Base-by-base conservation (phyloP, 306 rosid genomes). In the Glycyrrhiza uralensis region DNA sequence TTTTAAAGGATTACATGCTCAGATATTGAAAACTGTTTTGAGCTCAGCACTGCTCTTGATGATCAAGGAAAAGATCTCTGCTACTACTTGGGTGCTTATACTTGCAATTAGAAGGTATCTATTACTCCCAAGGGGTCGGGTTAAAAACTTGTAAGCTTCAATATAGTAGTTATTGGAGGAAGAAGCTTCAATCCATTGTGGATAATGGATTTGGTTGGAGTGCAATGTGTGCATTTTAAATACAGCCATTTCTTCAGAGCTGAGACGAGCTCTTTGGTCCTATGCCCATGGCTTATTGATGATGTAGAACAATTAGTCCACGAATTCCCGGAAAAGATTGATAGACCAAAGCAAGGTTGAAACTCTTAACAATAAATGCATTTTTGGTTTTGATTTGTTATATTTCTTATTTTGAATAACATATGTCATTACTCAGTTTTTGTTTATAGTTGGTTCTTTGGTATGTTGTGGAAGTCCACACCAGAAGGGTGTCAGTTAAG, bases 11-110 rank as follows among this genome's bases (percentile, higher is more conserved):
- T 80, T 95, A 80, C 87, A 95, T 24, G 99, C 96, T 72, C 99
- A 95, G 81, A 91, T 95, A 82, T 81, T 95, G 81, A 95, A 95
- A 86, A 95, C 99, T 12, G 99, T 95, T 75, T 84, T 95, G 57
- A 95, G 97, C 78, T 89, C 99, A 0, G 99, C 99, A 13, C 72
- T 95, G 72, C 96, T 95, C 80, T 84, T 95, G 84, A 95, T 95
- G 99, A 95, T 95, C 87, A 95, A 95, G 87, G 99, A 95, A 80
- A 95, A 95, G 72, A 89, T 95, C 52, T 84, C 89, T 20, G 89
- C 96, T 50, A 76, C 90, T 47, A 85, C 99, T 22, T 89, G 99
- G 99, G 92, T 95, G 30, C 80, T 95, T 58, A 86, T 92, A 58
- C 96, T 95, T 60, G 96, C 97, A 59, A 20, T 83, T 79, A 85